A percentile compares a stretch with the other conserved stretches of the same genome.
Evolutionary conservation across 208 protist genomes (phyloP).

Genomic region (Leishmania braziliensis): DNA sequence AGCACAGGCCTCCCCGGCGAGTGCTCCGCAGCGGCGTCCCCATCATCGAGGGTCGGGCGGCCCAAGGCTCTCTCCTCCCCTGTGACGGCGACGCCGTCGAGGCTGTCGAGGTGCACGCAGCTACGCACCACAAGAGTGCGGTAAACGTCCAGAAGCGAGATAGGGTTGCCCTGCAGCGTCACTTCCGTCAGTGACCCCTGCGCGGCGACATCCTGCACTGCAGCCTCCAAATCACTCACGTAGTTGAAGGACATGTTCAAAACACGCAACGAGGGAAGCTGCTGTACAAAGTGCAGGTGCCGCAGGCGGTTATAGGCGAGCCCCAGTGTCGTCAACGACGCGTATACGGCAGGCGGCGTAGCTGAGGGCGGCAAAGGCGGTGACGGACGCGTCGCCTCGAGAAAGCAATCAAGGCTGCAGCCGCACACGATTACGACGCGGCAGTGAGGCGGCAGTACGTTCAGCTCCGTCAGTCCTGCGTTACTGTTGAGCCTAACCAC

Average conservation of each 20-base stretch:
- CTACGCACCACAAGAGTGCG: constrained; percentile 36
- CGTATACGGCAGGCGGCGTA: constrained; percentile 17
- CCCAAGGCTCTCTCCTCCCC: constrained; percentile 43
- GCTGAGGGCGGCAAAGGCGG: not conserved
- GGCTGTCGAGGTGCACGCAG: constrained; percentile 54
- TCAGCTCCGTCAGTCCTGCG: constrained; percentile 40
- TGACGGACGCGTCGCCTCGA: not conserved
- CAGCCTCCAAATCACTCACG: constrained; percentile 42
- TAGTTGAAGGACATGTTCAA: constrained; percentile 75
- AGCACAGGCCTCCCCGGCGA: not conserved
- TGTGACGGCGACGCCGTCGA: constrained; percentile 59
- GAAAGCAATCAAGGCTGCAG: constrained; percentile 42
- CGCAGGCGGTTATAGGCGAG: constrained; percentile 68
- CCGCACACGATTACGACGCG: constrained; percentile 55
- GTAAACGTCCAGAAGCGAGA: constrained; percentile 70
- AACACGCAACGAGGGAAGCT: constrained; percentile 58
- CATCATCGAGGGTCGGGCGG: not conserved
- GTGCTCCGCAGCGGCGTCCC: not conserved
- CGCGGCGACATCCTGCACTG: constrained; percentile 32
- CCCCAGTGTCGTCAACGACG: constrained; percentile 48
- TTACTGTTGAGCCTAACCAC: constrained; percentile 68
- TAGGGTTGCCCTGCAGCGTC: constrained; percentile 66
- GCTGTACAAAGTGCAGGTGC: constrained; percentile 43
- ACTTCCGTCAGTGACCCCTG: constrained; percentile 64
- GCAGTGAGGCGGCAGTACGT: constrained; percentile 57